Percentiles rank a stretch among this genome's conserved stretches.
These are phyloP conservation scores for Coleophoma crateriformis DNA, from an alignment of 2,329 filamentous ascomycete genomes.

Conservation along the genomic window DNA sequence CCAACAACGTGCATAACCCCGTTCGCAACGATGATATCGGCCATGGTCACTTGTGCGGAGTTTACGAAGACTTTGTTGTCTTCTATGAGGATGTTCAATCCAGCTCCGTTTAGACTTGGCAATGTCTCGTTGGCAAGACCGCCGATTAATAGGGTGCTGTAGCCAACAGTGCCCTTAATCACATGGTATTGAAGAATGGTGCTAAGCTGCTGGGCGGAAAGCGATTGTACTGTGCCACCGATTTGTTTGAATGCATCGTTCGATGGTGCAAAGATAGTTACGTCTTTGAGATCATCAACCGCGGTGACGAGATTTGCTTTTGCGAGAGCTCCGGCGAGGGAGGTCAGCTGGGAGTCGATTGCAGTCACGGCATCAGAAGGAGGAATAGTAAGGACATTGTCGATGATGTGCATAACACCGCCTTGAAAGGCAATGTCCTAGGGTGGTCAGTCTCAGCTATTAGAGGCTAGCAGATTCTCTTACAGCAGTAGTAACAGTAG, in stretches of 20 bases:
- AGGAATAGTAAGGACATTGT: constrained; percentile 43
- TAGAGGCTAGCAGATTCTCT: not conserved
- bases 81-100: constrained; percentile 23
- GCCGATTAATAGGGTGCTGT: constrained; percentile 20
- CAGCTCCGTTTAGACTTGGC: constrained; percentile 17
- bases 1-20: constrained; percentile 28
- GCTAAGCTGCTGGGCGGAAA: constrained; percentile 16
- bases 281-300: constrained; percentile 36
- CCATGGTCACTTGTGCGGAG: constrained; percentile 26
- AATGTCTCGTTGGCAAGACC: constrained; percentile 29
- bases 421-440: constrained; percentile 38
- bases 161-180: constrained; percentile 19
- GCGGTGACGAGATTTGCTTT: constrained; percentile 23
- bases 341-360: constrained; percentile 27
- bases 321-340: constrained; percentile 25
- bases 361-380: constrained; percentile 25
- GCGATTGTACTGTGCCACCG: constrained; percentile 17
- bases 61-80: constrained; percentile 31
- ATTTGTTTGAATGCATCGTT: constrained; percentile 26
- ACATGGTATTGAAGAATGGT: constrained; percentile 27
- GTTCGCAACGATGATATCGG: constrained; percentile 25
- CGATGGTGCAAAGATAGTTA: constrained; percentile 37
- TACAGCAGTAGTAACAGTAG: constrained; percentile 28
- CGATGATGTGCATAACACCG: constrained; percentile 43
- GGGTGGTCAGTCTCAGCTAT: not conserved